Percentiles rank a stretch among this genome's conserved stretches.
Evolutionary conservation across 1,284 basidiomycete species (phyloP).

Genomic region (Heterobasidion annosum): DNA sequence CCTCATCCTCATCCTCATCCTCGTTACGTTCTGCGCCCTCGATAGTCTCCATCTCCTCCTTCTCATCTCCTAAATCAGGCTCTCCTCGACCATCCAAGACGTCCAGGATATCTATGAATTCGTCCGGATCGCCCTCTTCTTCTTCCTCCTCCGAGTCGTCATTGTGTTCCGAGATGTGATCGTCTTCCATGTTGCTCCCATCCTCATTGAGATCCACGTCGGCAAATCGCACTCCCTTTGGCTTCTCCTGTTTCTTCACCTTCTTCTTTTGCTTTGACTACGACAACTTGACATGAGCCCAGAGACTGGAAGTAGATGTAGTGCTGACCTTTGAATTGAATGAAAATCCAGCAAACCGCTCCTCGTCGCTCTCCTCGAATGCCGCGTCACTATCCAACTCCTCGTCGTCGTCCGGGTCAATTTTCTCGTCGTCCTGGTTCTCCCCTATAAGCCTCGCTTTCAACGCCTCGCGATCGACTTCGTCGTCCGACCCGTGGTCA

Average conservation of each 20-base stretch:
- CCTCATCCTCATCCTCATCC: conserved; percentile 13
- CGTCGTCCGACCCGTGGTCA: conserved; percentile 22
- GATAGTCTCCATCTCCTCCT: conserved; percentile 10
- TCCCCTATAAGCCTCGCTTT: conserved; percentile 51
- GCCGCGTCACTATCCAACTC: conserved; percentile 75
- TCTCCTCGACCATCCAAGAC: conserved; percentile 10
- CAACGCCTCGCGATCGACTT: conserved; percentile 23
- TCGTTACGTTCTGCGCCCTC: conserved; percentile 14
- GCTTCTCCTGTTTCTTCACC: conserved; percentile 4
- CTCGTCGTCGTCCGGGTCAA: conserved; percentile 63
- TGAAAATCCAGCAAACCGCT: conserved; percentile 64
- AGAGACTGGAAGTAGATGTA: neutral
- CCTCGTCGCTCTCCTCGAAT: conserved; percentile 78
- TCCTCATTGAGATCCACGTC: conserved; percentile 51
- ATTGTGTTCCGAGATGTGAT: conserved; percentile 15
- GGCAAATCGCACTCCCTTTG: neutral
- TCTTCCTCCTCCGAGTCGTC: conserved; percentile 12
- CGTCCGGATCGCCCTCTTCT: conserved; percentile 6
- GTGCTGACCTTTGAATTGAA: conserved; percentile 38
- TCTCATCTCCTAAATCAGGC: conserved; percentile 1
- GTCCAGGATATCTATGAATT: conserved; percentile 12
- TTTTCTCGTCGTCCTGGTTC: conserved; percentile 42
- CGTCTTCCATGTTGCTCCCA: conserved; percentile 26
- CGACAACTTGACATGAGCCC: conserved; percentile 2
- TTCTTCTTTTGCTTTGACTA: neutral